Percentiles rank a stretch among this genome's conserved stretches.
Conservation (phyloP, 2,329 filamentous ascomycete genomes). For the Pestalotiopsis fici region DNA sequence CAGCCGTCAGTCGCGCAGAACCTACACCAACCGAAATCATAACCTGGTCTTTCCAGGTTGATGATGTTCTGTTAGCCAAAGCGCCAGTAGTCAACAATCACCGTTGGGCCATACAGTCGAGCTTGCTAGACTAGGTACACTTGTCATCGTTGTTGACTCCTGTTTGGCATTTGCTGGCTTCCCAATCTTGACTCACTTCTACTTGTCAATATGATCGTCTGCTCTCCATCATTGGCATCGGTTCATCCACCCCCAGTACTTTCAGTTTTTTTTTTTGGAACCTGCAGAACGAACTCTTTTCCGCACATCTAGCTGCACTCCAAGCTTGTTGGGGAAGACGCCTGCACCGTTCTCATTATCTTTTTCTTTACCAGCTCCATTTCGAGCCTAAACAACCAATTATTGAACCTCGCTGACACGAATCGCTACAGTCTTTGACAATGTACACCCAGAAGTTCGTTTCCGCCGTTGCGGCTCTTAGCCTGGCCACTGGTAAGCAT, state of each 20-base stretch:
- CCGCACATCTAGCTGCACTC: conserved; percentile 6
- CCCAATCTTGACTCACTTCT: background rate
- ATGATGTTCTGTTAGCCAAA: background rate
- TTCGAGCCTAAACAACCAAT: background rate
- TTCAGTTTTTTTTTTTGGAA: conserved; percentile 20
- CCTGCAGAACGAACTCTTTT: conserved; percentile 1
- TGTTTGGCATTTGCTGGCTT: background rate
- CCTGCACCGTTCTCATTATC: conserved; percentile 1
- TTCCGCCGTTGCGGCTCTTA: conserved; percentile 45
- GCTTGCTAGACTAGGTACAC: background rate
- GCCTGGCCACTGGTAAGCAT: conserved; percentile 44
- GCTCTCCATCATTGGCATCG: background rate
- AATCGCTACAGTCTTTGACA: conserved; percentile 28
- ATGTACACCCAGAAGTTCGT: conserved; percentile 49
- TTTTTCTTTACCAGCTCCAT: conserved; percentile 7
- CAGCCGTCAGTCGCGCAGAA: background rate
- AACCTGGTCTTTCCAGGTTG: background rate
- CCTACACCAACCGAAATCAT: background rate
- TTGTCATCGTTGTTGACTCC: background rate
- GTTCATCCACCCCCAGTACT: conserved; percentile 10
- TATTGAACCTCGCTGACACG: background rate
- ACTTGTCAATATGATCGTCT: background rate
- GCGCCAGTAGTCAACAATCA: background rate
- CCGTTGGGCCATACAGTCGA: background rate
- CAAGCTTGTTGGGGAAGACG: background rate